Percentiles rank a stretch among this genome's conserved stretches.
phyloP scores from a whole-genome alignment of 1,284 basidiomycete species.

The Moesziomyces globuligerus region DNA sequence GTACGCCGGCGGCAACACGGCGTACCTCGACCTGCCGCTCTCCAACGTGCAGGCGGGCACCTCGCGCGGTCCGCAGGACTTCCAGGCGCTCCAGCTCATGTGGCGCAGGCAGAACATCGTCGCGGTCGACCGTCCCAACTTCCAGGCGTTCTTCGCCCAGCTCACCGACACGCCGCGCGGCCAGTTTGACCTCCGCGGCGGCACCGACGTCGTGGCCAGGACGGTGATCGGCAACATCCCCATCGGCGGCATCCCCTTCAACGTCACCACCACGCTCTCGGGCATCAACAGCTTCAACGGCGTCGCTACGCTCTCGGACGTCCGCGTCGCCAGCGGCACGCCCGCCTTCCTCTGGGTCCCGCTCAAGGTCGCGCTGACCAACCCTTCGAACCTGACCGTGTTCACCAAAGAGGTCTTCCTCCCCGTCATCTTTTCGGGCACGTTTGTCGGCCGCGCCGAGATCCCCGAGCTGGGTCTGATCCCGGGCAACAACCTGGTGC shows the following conservation, averaged over 20 bases:
- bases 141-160: slow-evolving; percentile 73
- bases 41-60: slow-evolving; percentile 73
- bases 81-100: slow-evolving; percentile 72
- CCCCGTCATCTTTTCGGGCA: slow-evolving; percentile 74
- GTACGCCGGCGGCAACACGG: slow-evolving; percentile 72
- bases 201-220: slow-evolving; percentile 74
- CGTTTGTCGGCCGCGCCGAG: slow-evolving; percentile 68
- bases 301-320: slow-evolving; percentile 69
- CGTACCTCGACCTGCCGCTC: slow-evolving; percentile 73
- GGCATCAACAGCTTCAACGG: slow-evolving; percentile 68
- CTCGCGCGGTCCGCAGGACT: slow-evolving; percentile 76
- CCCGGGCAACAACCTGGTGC: slow-evolving; percentile 73
- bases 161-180: slow-evolving; percentile 73
- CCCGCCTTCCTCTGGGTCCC: slow-evolving; percentile 37
- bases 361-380: slow-evolving; percentile 44
- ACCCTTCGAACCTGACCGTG: slow-evolving; percentile 72
- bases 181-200: slow-evolving; percentile 73
- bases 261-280: slow-evolving; percentile 73
- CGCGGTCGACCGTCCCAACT: slow-evolving; percentile 73
- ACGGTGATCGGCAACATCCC: slow-evolving; percentile 77
- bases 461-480: slow-evolving; percentile 70
- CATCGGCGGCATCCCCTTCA: slow-evolving; percentile 75
- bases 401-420: slow-evolving; percentile 74
- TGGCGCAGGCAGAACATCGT: slow-evolving; percentile 71
- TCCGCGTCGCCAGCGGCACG: slow-evolving; percentile 53